Conservation (phyloP, 78 protist genomes). For the Dictyostelium intermedium region DNA sequence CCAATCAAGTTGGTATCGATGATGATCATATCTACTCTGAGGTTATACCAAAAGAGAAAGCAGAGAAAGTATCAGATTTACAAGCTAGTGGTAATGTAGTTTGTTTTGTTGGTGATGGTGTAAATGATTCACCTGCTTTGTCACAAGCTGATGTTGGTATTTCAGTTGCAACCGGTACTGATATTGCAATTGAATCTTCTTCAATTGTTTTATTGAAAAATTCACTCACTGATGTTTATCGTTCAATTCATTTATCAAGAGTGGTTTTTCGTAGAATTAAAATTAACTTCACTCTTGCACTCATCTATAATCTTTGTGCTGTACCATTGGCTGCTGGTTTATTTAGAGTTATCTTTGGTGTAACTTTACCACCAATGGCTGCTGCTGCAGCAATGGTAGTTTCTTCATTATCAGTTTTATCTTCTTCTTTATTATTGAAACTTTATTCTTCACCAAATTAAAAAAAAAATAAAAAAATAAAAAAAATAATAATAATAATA, state of each 20-base stretch:
- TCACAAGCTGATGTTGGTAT: slow-evolving; percentile 91
- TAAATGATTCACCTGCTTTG: slow-evolving; percentile 92
- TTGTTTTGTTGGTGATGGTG: slow-evolving; percentile 96
- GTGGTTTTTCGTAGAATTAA: slow-evolving; percentile 83
- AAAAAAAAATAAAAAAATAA: not conserved
- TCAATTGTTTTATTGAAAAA: slow-evolving; percentile 83
- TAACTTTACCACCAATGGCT: slow-evolving; percentile 78
- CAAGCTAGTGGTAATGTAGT: slow-evolving; percentile 84
- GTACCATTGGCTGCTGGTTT: slow-evolving; percentile 85
- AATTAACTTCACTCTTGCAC: slow-evolving; percentile 92
- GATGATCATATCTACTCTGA: slow-evolving; percentile 60
- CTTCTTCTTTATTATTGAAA: slow-evolving; percentile 63
- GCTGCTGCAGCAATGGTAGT: slow-evolving; percentile 82
- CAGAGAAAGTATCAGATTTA: slow-evolving; percentile 77
- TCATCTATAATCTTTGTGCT: slow-evolving; percentile 88
- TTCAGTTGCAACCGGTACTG: slow-evolving; percentile 93
- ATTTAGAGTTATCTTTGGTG: slow-evolving; percentile 61
- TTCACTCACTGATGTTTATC: slow-evolving; percentile 86
- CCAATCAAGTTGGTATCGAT: slow-evolving; percentile 38
- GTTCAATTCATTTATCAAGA: slow-evolving; percentile 86
- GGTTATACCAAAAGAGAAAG: slow-evolving; percentile 90
- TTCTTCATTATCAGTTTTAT: slow-evolving; percentile 68
- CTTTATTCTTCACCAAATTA: slow-evolving; percentile 39
- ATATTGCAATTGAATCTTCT: slow-evolving; percentile 93
- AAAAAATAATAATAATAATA: no score